These are phyloP conservation scores for Barnettozyma botsteinii DNA, from an alignment of 805 yeast species.

Conservation along the genomic window DNA sequence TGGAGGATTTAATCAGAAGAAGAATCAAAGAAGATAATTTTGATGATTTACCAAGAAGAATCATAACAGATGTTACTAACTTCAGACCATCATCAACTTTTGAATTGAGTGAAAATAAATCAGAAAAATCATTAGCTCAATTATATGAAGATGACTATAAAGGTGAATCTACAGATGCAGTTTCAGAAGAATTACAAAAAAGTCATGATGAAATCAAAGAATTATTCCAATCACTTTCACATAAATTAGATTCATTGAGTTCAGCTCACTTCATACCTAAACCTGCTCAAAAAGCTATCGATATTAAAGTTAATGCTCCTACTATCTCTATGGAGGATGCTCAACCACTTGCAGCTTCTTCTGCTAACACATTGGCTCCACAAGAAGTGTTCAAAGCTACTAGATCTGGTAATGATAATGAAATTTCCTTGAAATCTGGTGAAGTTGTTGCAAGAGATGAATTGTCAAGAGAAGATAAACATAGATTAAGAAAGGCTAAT, in stretches of 20 bases:
- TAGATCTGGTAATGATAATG: constrained; percentile 44
- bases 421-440: constrained; percentile 71
- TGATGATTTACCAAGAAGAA: constrained; percentile 77
- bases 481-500: constrained; percentile 77
- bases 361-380: constrained; percentile 79
- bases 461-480: constrained; percentile 77
- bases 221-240: constrained; percentile 54
- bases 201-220: constrained; percentile 76
- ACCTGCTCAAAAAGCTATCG: constrained; percentile 74
- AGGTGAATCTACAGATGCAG: constrained; percentile 39
- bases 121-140: constrained; percentile 85
- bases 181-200: constrained; percentile 57
- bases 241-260: constrained; percentile 79
- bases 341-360: constrained; percentile 79
- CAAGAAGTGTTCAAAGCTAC: constrained; percentile 75
- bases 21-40: constrained; percentile 72
- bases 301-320: constrained; percentile 76
- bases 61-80: constrained; percentile 59
- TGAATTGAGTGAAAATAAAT: constrained; percentile 78
- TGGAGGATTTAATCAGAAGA: constrained; percentile 84
- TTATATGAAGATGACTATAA: constrained; percentile 82
- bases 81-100: constrained; percentile 48
- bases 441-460: constrained; percentile 77
- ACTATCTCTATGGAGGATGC: constrained; percentile 93
- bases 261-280: constrained; percentile 95